Percentiles rank a stretch among this genome's conserved stretches.
Evolutionary conservation across 2,329 filamentous ascomycete genomes (phyloP).

Genomic region (Lecanoromycetidae sp.): DNA sequence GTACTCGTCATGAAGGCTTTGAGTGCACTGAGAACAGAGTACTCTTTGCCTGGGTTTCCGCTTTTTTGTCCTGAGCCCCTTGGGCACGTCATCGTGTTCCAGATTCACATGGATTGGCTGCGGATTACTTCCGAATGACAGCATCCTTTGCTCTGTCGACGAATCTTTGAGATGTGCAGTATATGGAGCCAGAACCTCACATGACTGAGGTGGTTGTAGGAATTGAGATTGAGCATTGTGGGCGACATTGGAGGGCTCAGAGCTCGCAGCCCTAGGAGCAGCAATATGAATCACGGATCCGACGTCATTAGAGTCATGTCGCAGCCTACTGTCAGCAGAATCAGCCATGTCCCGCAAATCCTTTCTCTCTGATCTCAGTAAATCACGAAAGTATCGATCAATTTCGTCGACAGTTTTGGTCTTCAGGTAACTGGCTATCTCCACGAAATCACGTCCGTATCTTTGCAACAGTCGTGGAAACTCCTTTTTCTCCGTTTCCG

Average conservation of each 20-base stretch:
- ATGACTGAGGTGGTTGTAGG: no score
- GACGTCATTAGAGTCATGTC: not conserved
- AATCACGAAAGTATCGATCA: not conserved
- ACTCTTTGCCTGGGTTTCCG: not conserved
- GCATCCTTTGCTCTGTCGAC: no score
- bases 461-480: constrained; percentile 6
- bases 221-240: no score
- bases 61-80: not conserved
- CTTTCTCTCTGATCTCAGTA: not conserved
- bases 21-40: not conserved
- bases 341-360: not conserved
- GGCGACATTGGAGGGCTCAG: no score
- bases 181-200: no score
- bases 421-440: constrained; percentile 5
- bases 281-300: not conserved
- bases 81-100: not conserved
- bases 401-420: constrained; percentile 8
- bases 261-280: no score
- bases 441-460: constrained; percentile 3
- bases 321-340: not conserved
- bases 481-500: not conserved
- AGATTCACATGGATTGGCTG: not conserved
- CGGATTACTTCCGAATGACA: no score
- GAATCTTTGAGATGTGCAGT: no score
- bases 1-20: constrained; percentile 6